Conservation (phyloP, 495 filamentous ascomycete species). For the Neurospora sp. region DNA sequence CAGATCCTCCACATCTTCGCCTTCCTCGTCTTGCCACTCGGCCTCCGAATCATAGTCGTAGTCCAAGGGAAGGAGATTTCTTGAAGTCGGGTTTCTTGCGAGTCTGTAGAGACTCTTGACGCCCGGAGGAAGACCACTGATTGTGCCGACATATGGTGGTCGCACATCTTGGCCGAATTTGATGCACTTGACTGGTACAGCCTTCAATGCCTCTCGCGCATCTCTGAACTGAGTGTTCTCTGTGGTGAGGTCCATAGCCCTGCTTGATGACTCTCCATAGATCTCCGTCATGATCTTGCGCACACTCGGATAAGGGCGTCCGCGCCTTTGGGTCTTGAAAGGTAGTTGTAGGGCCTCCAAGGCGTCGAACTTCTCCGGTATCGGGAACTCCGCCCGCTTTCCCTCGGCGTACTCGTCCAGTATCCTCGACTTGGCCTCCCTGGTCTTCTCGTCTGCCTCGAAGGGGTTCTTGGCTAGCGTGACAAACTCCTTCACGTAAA, state of each 20-base stretch:
- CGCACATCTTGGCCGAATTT: constrained; percentile 80
- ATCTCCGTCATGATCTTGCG: constrained; percentile 52
- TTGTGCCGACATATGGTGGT: constrained; percentile 83
- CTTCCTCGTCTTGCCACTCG: constrained; percentile 60
- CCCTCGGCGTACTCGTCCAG: constrained; percentile 36
- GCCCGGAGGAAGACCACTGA: constrained; percentile 46
- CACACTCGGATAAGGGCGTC: constrained; percentile 44
- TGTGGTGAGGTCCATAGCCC: constrained; percentile 21
- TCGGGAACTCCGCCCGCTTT: constrained; percentile 18
- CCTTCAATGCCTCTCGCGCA: constrained; percentile 43
- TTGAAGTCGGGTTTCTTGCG: constrained; percentile 59
- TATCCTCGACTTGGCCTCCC: constrained; percentile 38
- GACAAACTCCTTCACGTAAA: constrained; percentile 61
- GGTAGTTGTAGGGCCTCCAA: constrained; percentile 52
- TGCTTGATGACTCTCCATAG: constrained; percentile 7
- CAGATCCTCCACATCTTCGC: constrained; percentile 51
- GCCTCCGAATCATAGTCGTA: constrained; percentile 97
- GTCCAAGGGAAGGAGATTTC: constrained; percentile 54
- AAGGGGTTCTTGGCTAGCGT: constrained; percentile 42
- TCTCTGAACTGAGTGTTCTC: constrained; percentile 37
- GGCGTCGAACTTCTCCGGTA: constrained; percentile 37
- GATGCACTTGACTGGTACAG: constrained; percentile 65
- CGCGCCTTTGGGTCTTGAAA: constrained; percentile 38
- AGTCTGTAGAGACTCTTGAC: constrained; percentile 39
- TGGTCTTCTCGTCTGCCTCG: constrained; percentile 47